Percentiles rank a stretch among this genome's conserved stretches.
phyloP scores from a whole-genome alignment of 495 filamentous ascomycete species.

The Hyaloscypha bicolor region DNA sequence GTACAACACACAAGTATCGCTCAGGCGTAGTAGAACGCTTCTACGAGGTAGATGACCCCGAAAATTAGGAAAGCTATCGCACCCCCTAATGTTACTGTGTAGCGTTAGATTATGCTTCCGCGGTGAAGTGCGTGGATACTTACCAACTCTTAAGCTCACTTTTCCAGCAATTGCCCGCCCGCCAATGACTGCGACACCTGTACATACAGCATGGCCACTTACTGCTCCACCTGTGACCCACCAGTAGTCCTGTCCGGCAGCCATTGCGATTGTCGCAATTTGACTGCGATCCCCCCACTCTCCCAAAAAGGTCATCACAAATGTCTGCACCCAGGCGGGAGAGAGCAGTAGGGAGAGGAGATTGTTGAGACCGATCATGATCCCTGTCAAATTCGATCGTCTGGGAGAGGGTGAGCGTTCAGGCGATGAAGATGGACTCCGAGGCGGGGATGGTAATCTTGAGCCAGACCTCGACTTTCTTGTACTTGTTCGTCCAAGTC shows the following conservation, averaged over 20 bases:
- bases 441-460: conserved; percentile 59
- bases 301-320: conserved; percentile 97
- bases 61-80: conserved; percentile 91
- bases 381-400: conserved; percentile 39
- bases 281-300: conserved; percentile 98
- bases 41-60: conserved; percentile 85
- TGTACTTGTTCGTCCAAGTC: conserved; percentile 42
- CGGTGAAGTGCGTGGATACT: conserved; percentile 44
- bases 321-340: conserved; percentile 98
- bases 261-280: conserved; percentile 99
- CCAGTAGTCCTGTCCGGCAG: conserved; percentile 97
- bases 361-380: conserved; percentile 71
- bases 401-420: conserved; percentile 46
- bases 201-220: conserved; percentile 85
- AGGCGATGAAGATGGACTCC: conserved; percentile 61
- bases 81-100: conserved; percentile 87
- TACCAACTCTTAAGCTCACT: conserved; percentile 96
- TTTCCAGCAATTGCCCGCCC: conserved; percentile 89
- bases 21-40: conserved; percentile 63
- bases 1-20: conserved; percentile 8
- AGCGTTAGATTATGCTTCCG: conserved; percentile 11
- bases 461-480: conserved; percentile 62
- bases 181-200: conserved; percentile 89
- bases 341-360: conserved; percentile 85
- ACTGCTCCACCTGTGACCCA: conserved; percentile 94